Conservation (phyloP, 257 asterid species). For the Scutellaria barbata region DNA sequence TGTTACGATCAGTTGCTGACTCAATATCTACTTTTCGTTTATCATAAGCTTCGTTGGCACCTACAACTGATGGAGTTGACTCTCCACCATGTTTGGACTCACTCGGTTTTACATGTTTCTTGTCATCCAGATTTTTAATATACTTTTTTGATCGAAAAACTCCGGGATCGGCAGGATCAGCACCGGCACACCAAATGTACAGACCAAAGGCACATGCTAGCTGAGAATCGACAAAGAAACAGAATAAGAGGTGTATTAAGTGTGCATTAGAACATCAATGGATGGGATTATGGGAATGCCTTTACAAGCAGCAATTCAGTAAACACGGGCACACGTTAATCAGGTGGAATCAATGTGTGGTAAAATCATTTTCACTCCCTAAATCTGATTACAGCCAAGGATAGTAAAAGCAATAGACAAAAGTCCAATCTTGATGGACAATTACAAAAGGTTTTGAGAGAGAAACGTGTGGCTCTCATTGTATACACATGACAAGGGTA, state of each 20-base stretch:
- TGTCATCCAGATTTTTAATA: slow-evolving; percentile 54
- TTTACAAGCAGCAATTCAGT: not conserved
- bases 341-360: not conserved
- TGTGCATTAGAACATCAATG: not conserved
- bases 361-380: slow-evolving; percentile 11
- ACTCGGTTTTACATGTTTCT: slow-evolving; percentile 44
- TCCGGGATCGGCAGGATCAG: slow-evolving; percentile 97
- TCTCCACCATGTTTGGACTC: slow-evolving; percentile 67
- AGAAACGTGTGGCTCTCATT: slow-evolving; percentile 43
- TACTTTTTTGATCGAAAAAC: slow-evolving; percentile 89
- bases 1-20: slow-evolving; percentile 45
- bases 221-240: slow-evolving; percentile 46
- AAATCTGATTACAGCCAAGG: slow-evolving; percentile 33
- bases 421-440: slow-evolving; percentile 28
- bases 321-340: not conserved
- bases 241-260: not conserved
- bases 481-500: slow-evolving; percentile 37
- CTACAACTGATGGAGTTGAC: slow-evolving; percentile 60
- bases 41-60: slow-evolving; percentile 51
- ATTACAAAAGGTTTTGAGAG: slow-evolving; percentile 20
- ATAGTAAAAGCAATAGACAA: slow-evolving; percentile 37
- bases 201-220: slow-evolving; percentile 74
- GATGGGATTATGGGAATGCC: not conserved
- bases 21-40: slow-evolving; percentile 44
- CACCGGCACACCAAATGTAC: slow-evolving; percentile 93